Evolutionary conservation across 2,329 filamentous ascomycete genomes (phyloP), one percentile per base, ranked within the genome.

Genomic region (Calonectria naviculata): DNA sequence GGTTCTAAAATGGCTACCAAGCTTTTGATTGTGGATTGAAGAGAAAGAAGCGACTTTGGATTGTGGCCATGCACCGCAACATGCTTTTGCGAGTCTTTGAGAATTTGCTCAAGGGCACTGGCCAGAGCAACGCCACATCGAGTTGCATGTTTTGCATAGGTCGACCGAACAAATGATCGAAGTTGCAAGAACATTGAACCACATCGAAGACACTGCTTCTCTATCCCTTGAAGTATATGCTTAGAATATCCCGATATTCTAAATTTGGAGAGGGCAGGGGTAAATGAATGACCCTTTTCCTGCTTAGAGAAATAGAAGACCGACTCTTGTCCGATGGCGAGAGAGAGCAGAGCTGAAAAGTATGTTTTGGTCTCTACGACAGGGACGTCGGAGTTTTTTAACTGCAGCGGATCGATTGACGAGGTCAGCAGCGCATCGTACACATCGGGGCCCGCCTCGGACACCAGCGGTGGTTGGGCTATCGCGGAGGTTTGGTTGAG

Each of bases 261-360:
- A 71, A 90, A 84, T 8, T 83, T 80, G 0, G 84, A 76, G 1
- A 89, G 75, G 2, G 83, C 81, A 12, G 87, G 85, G 19, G 83
- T 80, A 75, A 95, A 94, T 0, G 83, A 84, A 28, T 82, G 83
- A 31, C 85, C 85, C 3, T 85, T 84, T 2, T 85, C 80, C 62
- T 92, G 85, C 86, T 90, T 94, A 0, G 82, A 79, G 80, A 94
- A 96, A 38, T 97, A 97, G 38, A 97, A 88, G 2, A 93, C 86
- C 0, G 94, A 95, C 44, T 91, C 92, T 58, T 93, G 88, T 0
- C 94, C 94, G 7, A 95, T 87, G 0, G 91, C 90, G 1, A 96
- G 84, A 15, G 91, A 89, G 71, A 93, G 85, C 0, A 96, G 83
- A 13, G 91, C 92, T 21, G 86, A 81, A 61, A 86, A 82, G 77